Evolutionary conservation across 2,329 filamentous ascomycete genomes (phyloP), one percentile per base, ranked within the genome.

Genomic region (Cladophialophora yegresii): DNA sequence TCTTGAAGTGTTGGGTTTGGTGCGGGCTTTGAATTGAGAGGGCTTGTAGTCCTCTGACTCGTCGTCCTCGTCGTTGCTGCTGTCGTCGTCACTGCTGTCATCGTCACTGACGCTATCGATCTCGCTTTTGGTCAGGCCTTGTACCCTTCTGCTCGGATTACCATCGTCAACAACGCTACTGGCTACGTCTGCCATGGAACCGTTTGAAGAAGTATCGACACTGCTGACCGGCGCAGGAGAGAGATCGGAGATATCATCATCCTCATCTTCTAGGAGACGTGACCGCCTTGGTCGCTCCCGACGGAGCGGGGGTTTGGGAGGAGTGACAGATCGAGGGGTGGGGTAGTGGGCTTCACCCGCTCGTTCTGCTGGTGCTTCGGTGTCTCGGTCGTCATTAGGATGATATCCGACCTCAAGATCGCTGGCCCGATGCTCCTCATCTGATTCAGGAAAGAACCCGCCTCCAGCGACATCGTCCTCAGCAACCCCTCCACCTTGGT

Each of bases 341-440:
- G 69, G 69, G 54, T 70, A 67, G 23, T 62, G 54, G 20, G 50
- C 23, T 22, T 59, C 57, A 23, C 20, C 32, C 20, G 50, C 64
- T 40, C 56, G 43, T 53, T 62, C 58, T 49, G 55, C 58, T 40
- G 13, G 12, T 22, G 40, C 13, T 26, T 58, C 47, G 30, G 20
- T 12, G 51, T 20, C 51, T 54, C 12, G 9, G 8, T 54, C 51
- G 28, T 51, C 43, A 28, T 59, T 61, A 8, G 64, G 40, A 28
- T 66, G 66, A 47, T 66, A 51, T 8, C 63, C 83, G 88, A 88
- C 56, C 23, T 66, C 67, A 2, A 71, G 62, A 23, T 70, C 69
- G 30, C 67, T 67, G 20, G 58, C 62, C 2, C 59, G 40, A 3
- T 43, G 62, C 16, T 72, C 71, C 47, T 72, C 73, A 12, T 75